Conservation (phyloP, 768 basidiomycete genomes). For the Lactarius vividus region DNA sequence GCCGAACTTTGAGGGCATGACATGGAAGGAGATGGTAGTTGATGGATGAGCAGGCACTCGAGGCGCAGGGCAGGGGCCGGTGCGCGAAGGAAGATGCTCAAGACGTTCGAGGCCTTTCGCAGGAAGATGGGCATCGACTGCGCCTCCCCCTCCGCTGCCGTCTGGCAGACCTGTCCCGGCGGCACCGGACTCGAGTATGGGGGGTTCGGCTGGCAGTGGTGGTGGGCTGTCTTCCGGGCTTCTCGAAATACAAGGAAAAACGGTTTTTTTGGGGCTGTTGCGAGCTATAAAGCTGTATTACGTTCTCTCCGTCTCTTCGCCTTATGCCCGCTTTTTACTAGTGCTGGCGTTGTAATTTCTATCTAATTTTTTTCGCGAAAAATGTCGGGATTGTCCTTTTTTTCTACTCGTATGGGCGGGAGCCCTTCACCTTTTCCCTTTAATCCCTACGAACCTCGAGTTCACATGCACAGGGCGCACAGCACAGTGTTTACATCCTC, state of each 20-base stretch:
- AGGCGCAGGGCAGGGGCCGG: slow-evolving; percentile 94
- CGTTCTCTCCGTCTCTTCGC: too few species aligned
- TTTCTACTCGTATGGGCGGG: too few species aligned
- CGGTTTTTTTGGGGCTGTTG: too few species aligned
- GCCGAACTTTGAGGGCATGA: slow-evolving; percentile 87
- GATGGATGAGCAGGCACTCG: slow-evolving; percentile 85
- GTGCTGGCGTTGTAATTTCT: too few species aligned
- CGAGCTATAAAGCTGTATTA: too few species aligned
- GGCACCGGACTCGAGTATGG: not conserved
- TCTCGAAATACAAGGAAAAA: too few species aligned
- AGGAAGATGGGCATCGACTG: slow-evolving; percentile 82
- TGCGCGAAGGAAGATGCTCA: slow-evolving; percentile 95
- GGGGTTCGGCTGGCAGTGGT: not conserved
- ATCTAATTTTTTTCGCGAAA: slow-evolving; percentile 70
- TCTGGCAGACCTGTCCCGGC: not conserved
- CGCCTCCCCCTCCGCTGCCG: slow-evolving; percentile 5
- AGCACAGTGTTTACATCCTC: too few species aligned
- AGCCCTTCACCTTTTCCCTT: too few species aligned
- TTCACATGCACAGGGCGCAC: too few species aligned
- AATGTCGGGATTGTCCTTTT: too few species aligned
- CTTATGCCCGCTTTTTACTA: too few species aligned
- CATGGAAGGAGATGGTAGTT: slow-evolving; percentile 93
- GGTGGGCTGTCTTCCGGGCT: not conserved
- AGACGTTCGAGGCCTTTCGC: slow-evolving; percentile 86
- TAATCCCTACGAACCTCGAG: too few species aligned